These are phyloP conservation scores for Truncatella angustata DNA, from an alignment of 2,329 filamentous ascomycete species.

Conservation along the genomic window DNA sequence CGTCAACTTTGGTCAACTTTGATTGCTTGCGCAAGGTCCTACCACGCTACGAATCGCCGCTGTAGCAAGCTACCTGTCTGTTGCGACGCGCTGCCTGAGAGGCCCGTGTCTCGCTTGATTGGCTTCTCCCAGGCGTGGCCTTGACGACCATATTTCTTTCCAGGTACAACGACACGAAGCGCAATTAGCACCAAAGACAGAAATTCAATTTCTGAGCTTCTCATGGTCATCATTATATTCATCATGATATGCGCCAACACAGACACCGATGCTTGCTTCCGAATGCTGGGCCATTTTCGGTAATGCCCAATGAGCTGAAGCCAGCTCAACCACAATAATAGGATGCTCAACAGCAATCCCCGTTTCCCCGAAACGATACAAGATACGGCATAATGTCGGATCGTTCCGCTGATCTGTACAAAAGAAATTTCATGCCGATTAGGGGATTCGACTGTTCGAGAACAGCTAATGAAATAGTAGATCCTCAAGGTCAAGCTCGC, in stretches of 20 bases:
- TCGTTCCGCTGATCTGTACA: slow-evolving; percentile 17
- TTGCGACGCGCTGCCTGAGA: not conserved
- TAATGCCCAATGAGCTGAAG: slow-evolving; percentile 19
- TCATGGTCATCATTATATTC: slow-evolving; percentile 29
- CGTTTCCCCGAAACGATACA: too few relatives aligned
- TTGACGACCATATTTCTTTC: too few relatives aligned
- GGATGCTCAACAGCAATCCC: slow-evolving; percentile 16
- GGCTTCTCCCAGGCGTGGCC: too few relatives aligned
- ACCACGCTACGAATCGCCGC: too few relatives aligned
- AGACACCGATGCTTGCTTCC: slow-evolving; percentile 27
- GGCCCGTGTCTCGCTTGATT: slow-evolving; percentile 7
- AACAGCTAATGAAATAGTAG: slow-evolving; percentile 18
- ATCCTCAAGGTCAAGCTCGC: slow-evolving; percentile 25
- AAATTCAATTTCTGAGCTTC: slow-evolving; percentile 12
- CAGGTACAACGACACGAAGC: not conserved
- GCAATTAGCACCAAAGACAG: not conserved
- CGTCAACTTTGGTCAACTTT: too few relatives aligned
- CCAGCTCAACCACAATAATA: slow-evolving; percentile 19
- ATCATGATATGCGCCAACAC: slow-evolving; percentile 30
- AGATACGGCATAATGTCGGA: too few relatives aligned
- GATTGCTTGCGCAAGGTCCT: too few relatives aligned
- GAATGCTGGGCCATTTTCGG: slow-evolving; percentile 17
- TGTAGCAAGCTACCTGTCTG: too few relatives aligned
- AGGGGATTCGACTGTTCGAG: slow-evolving; percentile 15
- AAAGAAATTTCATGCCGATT: slow-evolving; percentile 17